phyloP scores from a whole-genome alignment of 805 yeast species.

The Candida yuanshanica region DNA sequence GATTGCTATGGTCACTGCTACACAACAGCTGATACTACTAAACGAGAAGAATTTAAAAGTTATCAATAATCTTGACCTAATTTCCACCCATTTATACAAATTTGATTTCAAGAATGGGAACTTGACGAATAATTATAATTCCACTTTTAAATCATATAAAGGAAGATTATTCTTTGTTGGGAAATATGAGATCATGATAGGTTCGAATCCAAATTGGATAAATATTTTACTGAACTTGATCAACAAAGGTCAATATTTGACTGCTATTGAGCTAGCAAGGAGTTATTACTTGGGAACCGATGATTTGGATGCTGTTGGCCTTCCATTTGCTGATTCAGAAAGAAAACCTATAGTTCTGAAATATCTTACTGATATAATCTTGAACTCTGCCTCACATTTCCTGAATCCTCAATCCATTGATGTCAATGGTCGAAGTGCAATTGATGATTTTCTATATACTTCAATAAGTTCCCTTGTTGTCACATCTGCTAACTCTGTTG shows the following conservation, averaged over 20 bases:
- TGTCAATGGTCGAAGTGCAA: constrained; percentile 15
- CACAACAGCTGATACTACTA: constrained; percentile 40
- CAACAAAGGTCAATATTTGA: constrained; percentile 41
- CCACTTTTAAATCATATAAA: constrained; percentile 33
- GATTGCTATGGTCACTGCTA: constrained; percentile 36
- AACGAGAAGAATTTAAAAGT: constrained; percentile 35
- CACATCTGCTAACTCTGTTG: constrained; percentile 28
- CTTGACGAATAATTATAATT: constrained; percentile 9
- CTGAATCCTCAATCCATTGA: constrained; percentile 8
- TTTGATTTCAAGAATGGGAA: constrained; percentile 24
- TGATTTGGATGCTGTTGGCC: constrained; percentile 44
- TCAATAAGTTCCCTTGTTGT: constrained; percentile 38
- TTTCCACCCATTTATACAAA: constrained; percentile 30
- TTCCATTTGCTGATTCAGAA: constrained; percentile 41
- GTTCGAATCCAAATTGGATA: constrained; percentile 68
- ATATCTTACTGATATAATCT: constrained; percentile 51
- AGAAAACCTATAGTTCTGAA: constrained; percentile 47
- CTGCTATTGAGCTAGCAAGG: constrained; percentile 53
- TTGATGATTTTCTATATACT: constrained; percentile 28
- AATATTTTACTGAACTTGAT: constrained; percentile 49
- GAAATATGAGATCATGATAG: constrained; percentile 46
- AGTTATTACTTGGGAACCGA: constrained; percentile 43
- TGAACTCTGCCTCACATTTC: constrained; percentile 25
- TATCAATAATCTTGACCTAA: constrained; percentile 13
- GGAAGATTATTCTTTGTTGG: constrained; percentile 50